Evolutionary conservation across 176 grass and related monocot species (phyloP), one percentile per base, ranked within the genome.

Genomic region (Tillandsia fasciculata): DNA sequence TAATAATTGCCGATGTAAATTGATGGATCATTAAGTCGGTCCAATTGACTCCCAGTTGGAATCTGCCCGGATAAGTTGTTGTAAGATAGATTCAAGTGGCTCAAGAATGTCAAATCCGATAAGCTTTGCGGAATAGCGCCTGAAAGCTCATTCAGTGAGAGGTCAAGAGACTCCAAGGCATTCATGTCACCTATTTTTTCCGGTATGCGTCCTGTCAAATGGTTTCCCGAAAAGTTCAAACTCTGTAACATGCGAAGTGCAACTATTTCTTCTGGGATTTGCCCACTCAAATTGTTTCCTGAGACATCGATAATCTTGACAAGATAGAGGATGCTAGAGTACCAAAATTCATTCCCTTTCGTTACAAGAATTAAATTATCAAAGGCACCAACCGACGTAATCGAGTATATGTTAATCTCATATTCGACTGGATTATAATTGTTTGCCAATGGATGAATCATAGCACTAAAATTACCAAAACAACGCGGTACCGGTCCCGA

Each of bases 151-250:
- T 58, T 58, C 18, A 17, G 18, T 18, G 54, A 58, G 18, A 58
- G 6, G 17, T 57, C 53, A 5, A 57, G 12, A 14, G 14, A 57
- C 5, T 57, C 53, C 64, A 77, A 18, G 8, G 24, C 18, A 20
- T 9, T 23, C 9, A 82, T 49, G 8, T 8, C 42, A 3, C 65
- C 11, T 1, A 76, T 49, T 47, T 74, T 70, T 50, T 22, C 2
- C 11, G 80, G 73, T 9, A 82, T 77, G 42, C 12, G 67, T 27
- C 80, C 80, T 1, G 26, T 57, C 22, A 82, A 51, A 77, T 77
- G 51, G 26, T 82, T 82, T 28, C 48, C 61, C 3, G 80, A 82
- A 3, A 82, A 42, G n/a, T 82, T 82, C n/a, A 82, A n/a, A 49
- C 28, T 49, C 17, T 48, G 76, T 54, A 77, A 18, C 12, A 59